A percentile compares a stretch with the other conserved stretches of the same genome.
Conservation (phyloP, 2,329 filamentous ascomycete genomes). For the Fusarium praegraminearum region DNA sequence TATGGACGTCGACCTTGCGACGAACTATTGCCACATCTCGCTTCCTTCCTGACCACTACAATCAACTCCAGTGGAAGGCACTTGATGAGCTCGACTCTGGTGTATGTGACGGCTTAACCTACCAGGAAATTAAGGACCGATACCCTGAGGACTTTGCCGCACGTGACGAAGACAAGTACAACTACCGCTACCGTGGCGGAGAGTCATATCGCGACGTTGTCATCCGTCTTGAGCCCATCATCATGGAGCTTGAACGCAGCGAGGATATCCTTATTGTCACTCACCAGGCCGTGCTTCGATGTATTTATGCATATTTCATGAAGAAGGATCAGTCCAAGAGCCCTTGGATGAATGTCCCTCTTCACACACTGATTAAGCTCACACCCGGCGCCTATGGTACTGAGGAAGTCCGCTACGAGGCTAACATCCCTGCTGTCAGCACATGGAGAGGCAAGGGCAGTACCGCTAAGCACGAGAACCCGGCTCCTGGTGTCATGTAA, state of each 20-base stretch:
- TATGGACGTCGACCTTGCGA: conserved; percentile 73
- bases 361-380: conserved; percentile 96
- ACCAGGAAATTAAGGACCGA: conserved; percentile 89
- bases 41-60: conserved; percentile 83
- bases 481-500: conserved; percentile 55
- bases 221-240: conserved; percentile 97
- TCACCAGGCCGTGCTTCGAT: conserved; percentile 94
- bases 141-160: conserved; percentile 96
- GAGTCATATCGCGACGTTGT: conserved; percentile 97
- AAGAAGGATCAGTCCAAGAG: conserved; percentile 92
- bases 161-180: conserved; percentile 98
- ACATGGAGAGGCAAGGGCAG: conserved; percentile 96
- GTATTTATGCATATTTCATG: conserved; percentile 99
- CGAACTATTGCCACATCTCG: conserved; percentile 93
- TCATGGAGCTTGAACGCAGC: conserved; percentile 97
- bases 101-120: conserved; percentile 96
- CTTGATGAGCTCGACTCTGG: conserved; percentile 97
- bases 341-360: conserved; percentile 98
- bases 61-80: conserved; percentile 98
- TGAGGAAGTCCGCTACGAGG: conserved; percentile 86
- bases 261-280: conserved; percentile 99
- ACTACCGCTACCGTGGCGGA: conserved; percentile 97
- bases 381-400: conserved; percentile 95
- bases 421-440: conserved; percentile 94
- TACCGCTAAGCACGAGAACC: conserved; percentile 86